phyloP scores from a whole-genome alignment of 148 eudicot species.

The Rhododendron ovatum region DNA sequence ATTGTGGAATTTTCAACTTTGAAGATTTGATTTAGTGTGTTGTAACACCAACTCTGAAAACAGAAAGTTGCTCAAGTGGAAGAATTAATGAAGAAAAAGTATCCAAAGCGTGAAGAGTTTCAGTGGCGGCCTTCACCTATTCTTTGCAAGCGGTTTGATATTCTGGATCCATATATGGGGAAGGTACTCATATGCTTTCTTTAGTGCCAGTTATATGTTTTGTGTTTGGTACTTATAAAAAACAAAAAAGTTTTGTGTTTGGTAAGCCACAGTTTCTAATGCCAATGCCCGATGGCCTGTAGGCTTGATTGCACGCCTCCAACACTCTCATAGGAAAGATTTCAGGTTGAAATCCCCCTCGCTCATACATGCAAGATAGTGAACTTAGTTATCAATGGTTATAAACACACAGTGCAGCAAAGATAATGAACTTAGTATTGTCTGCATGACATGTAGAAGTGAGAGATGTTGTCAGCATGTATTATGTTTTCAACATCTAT shows the following conservation, averaged over 20 bases:
- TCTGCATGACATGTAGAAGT: neutral
- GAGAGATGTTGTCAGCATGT: neutral
- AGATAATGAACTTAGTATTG: neutral
- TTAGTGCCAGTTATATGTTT: neutral
- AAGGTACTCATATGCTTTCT: slow-evolving; percentile 36
- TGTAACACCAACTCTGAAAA: slow-evolving; percentile 2
- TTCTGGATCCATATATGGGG: slow-evolving; percentile 85
- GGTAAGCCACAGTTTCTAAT: neutral
- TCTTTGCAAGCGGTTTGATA: slow-evolving; percentile 91
- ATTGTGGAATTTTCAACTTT: slow-evolving; percentile 1
- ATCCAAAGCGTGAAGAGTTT: slow-evolving; percentile 81
- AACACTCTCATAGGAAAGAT: neutral
- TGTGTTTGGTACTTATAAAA: neutral
- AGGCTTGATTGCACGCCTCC: neutral
- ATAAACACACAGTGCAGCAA: neutral
- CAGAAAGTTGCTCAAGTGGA: slow-evolving; percentile 48
- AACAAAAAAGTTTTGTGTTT: neutral
- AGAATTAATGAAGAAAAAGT: slow-evolving; percentile 40
- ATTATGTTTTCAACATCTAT: neutral
- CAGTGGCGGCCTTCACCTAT: slow-evolving; percentile 91
- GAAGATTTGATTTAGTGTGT: neutral
- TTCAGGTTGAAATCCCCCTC: neutral
- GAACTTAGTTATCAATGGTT: neutral
- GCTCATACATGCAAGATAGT: neutral
- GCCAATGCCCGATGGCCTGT: neutral